Base-by-base conservation (phyloP, 179 eudicot species). In the Nepenthes alata region DNA sequence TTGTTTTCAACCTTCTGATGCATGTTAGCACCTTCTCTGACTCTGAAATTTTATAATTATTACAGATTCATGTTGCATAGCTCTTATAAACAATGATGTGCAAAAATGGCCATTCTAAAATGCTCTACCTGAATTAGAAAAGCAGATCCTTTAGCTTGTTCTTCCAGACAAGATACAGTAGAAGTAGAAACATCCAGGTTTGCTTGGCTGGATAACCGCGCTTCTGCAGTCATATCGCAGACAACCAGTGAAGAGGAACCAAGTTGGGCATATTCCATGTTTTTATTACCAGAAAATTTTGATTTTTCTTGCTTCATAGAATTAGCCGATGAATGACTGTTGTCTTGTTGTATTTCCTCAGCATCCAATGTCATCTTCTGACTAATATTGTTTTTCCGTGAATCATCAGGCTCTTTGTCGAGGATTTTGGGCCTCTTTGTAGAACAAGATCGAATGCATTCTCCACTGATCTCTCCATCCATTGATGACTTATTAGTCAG, bases 41-140 rank as follows among this genome's bases (percentile, higher is more conserved):
- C 3, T 13, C 52, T 9, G 11, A 49, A 49, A 49, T 9, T 13
- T 25, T 9, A 47, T 6, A 47, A 6, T 49, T 9, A 49, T 13
- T 13, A 49, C 9, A 49, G 7, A 5, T 49, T 49, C n/a, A 9
- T 9, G n/a, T 3, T 5, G 52, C 52, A 9, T 49, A 49, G n/a
- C 52, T 49, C 52, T 49, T 7, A 49, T 11, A 49, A 9, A 49
- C 11, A 49, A 11, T 47, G 65, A 59, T 13, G 51, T 25, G 25
- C 25, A 25, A 25, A 25, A 41, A 41, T 41, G 54, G 61, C 37
- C 35, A 35, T 44, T 59, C 35, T 13, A 50, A 61, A 47, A 47
- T 48, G 50, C 13, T 16, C 55, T 78, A 93, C 98, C 98, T 93
- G 95, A 60, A 16, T 47, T 47, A 93, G 81, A 71, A 86, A 93